Percentiles rank a stretch among this genome's conserved stretches.
Evolutionary conservation across 2,329 filamentous ascomycete genomes (phyloP).

Genomic region (Monascus ruber): DNA sequence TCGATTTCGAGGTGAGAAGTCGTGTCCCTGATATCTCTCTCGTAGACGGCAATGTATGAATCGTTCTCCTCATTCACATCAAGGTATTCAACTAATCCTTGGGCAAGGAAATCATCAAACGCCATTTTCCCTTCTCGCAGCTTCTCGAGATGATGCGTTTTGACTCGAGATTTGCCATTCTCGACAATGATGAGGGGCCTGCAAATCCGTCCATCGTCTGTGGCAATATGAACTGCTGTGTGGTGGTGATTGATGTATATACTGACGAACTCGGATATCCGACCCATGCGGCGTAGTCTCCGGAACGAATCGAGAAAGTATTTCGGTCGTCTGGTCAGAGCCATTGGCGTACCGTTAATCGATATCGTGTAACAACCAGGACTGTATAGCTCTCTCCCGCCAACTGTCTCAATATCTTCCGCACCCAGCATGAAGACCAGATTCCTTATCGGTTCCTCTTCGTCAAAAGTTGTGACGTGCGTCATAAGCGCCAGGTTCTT

Average conservation of each 20-base stretch:
- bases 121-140: conserved; percentile 72
- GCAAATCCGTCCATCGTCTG: conserved; percentile 93
- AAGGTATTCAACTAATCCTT: conserved; percentile 87
- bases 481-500: conserved; percentile 99
- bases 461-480: conserved; percentile 93
- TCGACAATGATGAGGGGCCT: conserved; percentile 92
- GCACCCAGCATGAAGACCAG: conserved; percentile 79
- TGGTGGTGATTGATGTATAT: conserved; percentile 94
- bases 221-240: conserved; percentile 84
- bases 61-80: conserved; percentile 99
- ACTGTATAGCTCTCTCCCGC: conserved; percentile 76
- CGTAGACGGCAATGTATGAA: conserved; percentile 80
- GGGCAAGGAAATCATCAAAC: conserved; percentile 87
- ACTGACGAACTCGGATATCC: conserved; percentile 91
- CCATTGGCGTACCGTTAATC: conserved; percentile 89
- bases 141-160: conserved; percentile 63
- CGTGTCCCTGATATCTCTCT: conserved; percentile 66
- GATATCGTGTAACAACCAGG: conserved; percentile 81
- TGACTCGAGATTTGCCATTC: conserved; percentile 71
- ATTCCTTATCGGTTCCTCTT: conserved; percentile 79
- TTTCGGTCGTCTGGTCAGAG: conserved; percentile 75
- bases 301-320: conserved; percentile 77
- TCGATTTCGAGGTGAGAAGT: conserved; percentile 97
- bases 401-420: conserved; percentile 67
- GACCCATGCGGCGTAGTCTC: conserved; percentile 73